Evolutionary conservation across 2,329 filamentous ascomycete species (phyloP).

Genomic region (Xylaria digitata): DNA sequence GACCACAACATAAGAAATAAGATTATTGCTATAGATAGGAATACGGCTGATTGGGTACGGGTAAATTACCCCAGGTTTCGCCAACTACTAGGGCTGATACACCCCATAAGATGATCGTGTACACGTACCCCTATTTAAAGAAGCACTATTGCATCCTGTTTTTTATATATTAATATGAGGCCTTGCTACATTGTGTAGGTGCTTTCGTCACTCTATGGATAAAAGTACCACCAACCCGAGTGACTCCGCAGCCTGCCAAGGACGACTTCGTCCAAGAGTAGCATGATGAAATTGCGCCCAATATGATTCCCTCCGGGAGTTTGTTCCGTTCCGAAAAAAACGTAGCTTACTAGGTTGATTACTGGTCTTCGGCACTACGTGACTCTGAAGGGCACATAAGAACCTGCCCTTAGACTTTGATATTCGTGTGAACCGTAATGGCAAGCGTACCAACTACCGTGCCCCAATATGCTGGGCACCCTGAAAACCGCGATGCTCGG

Average conservation of each 20-base stretch:
- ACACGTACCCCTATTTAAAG: conserved; percentile 6
- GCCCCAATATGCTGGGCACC: conserved; percentile 30
- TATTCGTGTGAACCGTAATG: conserved; percentile 4
- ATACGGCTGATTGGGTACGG: conserved; percentile 30
- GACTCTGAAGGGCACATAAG: conserved; percentile 23
- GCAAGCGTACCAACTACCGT: neutral
- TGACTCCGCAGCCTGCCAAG: conserved; percentile 21
- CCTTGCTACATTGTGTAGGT: neutral
- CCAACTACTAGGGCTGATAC: conserved; percentile 17
- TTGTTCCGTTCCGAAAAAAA: conserved; percentile 39
- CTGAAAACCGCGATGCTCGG: conserved; percentile 21
- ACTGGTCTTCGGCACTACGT: neutral
- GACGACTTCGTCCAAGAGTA: conserved; percentile 13
- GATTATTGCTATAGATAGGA: neutral
- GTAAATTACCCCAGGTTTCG: conserved; percentile 35
- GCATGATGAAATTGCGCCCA: conserved; percentile 12
- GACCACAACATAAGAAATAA: conserved; percentile 19
- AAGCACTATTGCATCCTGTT: neutral
- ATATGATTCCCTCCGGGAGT: conserved; percentile 22
- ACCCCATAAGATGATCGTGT: conserved; percentile 7
- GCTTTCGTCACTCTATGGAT: neutral
- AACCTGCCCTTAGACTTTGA: conserved; percentile 8
- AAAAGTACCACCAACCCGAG: conserved; percentile 23
- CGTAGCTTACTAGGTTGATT: neutral
- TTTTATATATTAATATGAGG: conserved; percentile 14